Percentiles rank a stretch among this genome's conserved stretches.
These are phyloP conservation scores for Syncephalastrum monosporum DNA, from an alignment of 371 early-diverging fungal species.

Conservation along the genomic window DNA sequence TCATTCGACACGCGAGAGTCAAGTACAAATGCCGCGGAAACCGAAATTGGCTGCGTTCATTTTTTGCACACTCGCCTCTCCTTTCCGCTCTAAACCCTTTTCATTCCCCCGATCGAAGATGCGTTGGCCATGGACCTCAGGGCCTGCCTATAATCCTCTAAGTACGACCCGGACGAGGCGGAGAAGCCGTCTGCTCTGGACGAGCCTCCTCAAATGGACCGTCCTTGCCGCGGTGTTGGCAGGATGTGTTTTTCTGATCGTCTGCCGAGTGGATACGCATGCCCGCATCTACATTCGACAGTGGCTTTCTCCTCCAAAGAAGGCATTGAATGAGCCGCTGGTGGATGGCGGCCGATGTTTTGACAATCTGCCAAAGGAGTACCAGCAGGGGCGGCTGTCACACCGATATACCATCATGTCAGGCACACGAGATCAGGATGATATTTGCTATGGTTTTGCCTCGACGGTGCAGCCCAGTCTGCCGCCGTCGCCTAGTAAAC, in stretches of 20 bases:
- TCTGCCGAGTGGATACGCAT: slow-evolving; percentile 42
- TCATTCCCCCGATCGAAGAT: neutral
- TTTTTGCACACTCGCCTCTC: neutral
- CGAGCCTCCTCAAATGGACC: slow-evolving; percentile 11
- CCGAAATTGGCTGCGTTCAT: no score
- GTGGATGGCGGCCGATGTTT: slow-evolving; percentile 24
- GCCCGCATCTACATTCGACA: slow-evolving; percentile 39
- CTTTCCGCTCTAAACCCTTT: neutral
- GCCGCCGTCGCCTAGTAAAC: slow-evolving; percentile 15
- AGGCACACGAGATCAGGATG: slow-evolving; percentile 41
- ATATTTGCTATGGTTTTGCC: slow-evolving; percentile 52
- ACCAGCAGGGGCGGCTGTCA: slow-evolving; percentile 24
- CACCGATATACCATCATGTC: slow-evolving; percentile 35
- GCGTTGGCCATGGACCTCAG: slow-evolving; percentile 9
- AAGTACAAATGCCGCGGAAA: no score
- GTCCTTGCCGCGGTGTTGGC: slow-evolving; percentile 2
- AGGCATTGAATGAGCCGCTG: slow-evolving; percentile 27
- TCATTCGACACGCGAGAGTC: no score
- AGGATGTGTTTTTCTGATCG: slow-evolving; percentile 26
- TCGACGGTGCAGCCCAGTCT: slow-evolving; percentile 19
- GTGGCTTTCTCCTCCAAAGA: slow-evolving; percentile 36
- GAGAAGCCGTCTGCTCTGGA: neutral
- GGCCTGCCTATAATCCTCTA: slow-evolving; percentile 8
- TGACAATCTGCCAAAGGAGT: slow-evolving; percentile 16
- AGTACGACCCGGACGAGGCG: slow-evolving; percentile 5